Evolutionary conservation across 352 stramenopile genomes (phyloP).

Genomic region (Phytophthora ramorum): DNA sequence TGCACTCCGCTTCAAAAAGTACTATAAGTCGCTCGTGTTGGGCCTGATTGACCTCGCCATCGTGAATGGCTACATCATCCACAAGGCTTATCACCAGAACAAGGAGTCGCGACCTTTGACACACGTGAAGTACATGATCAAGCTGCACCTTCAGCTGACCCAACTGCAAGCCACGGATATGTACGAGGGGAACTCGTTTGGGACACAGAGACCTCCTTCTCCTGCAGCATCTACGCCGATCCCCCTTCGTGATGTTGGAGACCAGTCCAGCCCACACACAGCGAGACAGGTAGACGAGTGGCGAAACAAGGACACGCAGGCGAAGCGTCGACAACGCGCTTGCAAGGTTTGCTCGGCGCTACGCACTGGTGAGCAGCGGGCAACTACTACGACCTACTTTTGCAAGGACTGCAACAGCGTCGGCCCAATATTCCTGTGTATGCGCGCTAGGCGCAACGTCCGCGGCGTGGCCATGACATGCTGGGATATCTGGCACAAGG

Average conservation of each 20-base stretch:
- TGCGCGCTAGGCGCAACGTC: neutral
- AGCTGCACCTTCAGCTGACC: neutral
- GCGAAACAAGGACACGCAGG: neutral
- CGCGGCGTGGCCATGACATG: neutral
- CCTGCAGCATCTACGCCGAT: neutral
- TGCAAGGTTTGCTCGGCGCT: neutral
- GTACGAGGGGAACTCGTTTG: neutral
- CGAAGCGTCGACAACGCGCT: neutral
- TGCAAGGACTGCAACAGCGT: neutral
- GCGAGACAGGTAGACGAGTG: neutral
- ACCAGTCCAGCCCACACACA: neutral
- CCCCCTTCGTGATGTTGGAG: neutral
- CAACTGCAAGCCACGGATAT: neutral
- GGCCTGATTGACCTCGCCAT: neutral
- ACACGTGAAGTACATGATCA: neutral
- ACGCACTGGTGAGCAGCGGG: neutral
- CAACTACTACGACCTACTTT: slow-evolving; percentile 3
- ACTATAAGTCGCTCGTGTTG: neutral
- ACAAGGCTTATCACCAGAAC: neutral
- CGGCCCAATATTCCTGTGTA: neutral
- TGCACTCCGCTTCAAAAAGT: neutral
- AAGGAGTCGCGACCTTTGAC: neutral
- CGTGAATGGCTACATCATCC: neutral
- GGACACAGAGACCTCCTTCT: neutral
- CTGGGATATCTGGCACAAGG: slow-evolving; percentile 1